phyloP scores from a whole-genome alignment of 2,329 filamentous ascomycete genomes.

The Xylaria polymorpha region DNA sequence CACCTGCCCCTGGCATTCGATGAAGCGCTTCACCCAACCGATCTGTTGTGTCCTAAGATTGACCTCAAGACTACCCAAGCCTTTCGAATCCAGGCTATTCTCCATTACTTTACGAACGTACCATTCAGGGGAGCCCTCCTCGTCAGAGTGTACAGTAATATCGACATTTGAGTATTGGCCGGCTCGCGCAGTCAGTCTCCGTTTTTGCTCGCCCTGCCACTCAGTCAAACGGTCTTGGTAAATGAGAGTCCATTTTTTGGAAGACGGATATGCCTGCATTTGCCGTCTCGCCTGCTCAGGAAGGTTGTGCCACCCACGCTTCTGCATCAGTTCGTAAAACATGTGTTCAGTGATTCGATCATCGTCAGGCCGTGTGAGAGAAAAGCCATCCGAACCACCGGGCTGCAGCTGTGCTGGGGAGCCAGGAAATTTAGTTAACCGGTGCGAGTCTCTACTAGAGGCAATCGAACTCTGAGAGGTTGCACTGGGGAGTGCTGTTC shows the following conservation, averaged over 20 bases:
- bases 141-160: conserved; percentile 83
- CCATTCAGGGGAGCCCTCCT: conserved; percentile 97
- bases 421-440: conserved; percentile 65
- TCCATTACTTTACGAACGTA: conserved; percentile 98
- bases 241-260: conserved; percentile 97
- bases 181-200: conserved; percentile 78
- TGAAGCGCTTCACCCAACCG: conserved; percentile 95
- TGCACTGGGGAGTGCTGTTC: conserved; percentile 63
- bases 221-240: conserved; percentile 95
- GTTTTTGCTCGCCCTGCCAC: conserved; percentile 93
- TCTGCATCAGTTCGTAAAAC: conserved; percentile 95
- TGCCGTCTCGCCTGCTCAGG: conserved; percentile 94
- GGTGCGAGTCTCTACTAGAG: conserved; percentile 66
- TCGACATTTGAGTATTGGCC: conserved; percentile 76
- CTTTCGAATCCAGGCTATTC: conserved; percentile 90
- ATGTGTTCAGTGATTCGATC: conserved; percentile 89
- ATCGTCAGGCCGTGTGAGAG: conserved; percentile 79
- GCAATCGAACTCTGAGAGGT: conserved; percentile 68
- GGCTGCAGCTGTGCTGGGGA: conserved; percentile 48
- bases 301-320: conserved; percentile 96
- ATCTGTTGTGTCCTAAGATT: conserved; percentile 96
- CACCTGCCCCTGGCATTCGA: conserved; percentile 96
- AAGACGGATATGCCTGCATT: conserved; percentile 93
- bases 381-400: conserved; percentile 62
- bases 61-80: conserved; percentile 91